Conservation (phyloP, 2,329 filamentous ascomycete species). For the Cryoendolithus antarcticus region DNA sequence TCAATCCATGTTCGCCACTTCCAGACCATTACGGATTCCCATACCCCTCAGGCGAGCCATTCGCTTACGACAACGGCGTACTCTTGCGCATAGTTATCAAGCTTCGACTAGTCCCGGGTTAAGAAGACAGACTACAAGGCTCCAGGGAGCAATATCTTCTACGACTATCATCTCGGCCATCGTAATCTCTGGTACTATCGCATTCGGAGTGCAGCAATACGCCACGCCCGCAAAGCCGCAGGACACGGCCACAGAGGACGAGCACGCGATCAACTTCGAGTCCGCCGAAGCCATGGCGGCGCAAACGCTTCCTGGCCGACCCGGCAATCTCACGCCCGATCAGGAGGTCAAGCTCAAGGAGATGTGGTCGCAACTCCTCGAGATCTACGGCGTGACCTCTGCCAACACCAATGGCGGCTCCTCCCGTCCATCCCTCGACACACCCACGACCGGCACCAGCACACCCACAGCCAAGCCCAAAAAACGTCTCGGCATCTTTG, state of each 20-base stretch:
- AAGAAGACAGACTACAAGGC: too few relatives aligned
- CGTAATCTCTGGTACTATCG: not conserved
- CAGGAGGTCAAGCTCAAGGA: constrained; percentile 81
- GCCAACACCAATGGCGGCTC: constrained; percentile 7
- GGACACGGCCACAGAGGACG: too few relatives aligned
- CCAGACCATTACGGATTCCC: too few relatives aligned
- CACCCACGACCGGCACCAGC: constrained; percentile 7
- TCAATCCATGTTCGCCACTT: too few relatives aligned
- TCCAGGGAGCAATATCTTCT: too few relatives aligned
- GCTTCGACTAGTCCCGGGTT: too few relatives aligned
- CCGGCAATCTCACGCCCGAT: constrained; percentile 78
- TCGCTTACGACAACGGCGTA: too few relatives aligned
- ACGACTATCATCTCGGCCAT: not conserved
- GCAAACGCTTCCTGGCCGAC: constrained; percentile 50
- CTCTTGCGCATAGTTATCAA: too few relatives aligned
- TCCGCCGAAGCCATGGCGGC: constrained; percentile 5
- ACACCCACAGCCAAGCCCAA: constrained; percentile 17
- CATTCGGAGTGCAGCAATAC: not conserved
- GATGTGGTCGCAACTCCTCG: constrained; percentile 67
- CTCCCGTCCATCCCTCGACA: not conserved
- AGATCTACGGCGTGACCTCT: constrained; percentile 54
- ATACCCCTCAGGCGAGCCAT: too few relatives aligned
- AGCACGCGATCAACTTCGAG: not conserved
- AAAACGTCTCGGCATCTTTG: constrained; percentile 8
- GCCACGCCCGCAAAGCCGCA: too few relatives aligned